Conservation (phyloP, 169 alveolate species). For the Perkinsus olseni region DNA sequence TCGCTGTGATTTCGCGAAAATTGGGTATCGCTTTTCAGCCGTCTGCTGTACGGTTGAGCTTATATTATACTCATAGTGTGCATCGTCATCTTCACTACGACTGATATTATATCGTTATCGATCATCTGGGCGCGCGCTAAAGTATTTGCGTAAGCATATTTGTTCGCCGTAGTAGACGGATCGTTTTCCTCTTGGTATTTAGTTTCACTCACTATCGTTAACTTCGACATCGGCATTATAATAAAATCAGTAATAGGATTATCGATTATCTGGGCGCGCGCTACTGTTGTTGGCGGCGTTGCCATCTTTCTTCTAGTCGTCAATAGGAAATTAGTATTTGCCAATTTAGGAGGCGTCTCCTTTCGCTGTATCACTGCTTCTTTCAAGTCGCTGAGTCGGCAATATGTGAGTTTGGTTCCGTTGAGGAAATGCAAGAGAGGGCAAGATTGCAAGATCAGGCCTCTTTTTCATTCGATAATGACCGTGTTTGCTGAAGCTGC, state of each 20-base stretch:
- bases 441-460: neutral
- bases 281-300: neutral
- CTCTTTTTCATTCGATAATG: neutral
- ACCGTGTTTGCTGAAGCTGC: neutral
- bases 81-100: too few relatives aligned
- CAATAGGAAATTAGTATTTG: neutral
- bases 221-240: neutral
- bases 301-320: neutral
- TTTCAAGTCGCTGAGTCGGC: neutral
- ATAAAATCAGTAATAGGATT: neutral
- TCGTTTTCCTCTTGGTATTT: too few relatives aligned
- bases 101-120: too few relatives aligned
- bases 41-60: too few relatives aligned
- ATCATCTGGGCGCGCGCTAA: too few relatives aligned
- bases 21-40: too few relatives aligned
- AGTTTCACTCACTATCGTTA: too few relatives aligned
- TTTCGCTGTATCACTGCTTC: neutral
- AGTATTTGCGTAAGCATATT: too few relatives aligned
- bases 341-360: too few relatives aligned
- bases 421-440: neutral
- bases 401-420: neutral
- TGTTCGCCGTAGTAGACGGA: too few relatives aligned
- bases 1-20: too few relatives aligned
- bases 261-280: neutral
- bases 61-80: too few relatives aligned